Evolutionary conservation across 108 stramenopile genomes (phyloP), one percentile per base, ranked within the genome.

Genomic region (Schizochytrium sp.): DNA sequence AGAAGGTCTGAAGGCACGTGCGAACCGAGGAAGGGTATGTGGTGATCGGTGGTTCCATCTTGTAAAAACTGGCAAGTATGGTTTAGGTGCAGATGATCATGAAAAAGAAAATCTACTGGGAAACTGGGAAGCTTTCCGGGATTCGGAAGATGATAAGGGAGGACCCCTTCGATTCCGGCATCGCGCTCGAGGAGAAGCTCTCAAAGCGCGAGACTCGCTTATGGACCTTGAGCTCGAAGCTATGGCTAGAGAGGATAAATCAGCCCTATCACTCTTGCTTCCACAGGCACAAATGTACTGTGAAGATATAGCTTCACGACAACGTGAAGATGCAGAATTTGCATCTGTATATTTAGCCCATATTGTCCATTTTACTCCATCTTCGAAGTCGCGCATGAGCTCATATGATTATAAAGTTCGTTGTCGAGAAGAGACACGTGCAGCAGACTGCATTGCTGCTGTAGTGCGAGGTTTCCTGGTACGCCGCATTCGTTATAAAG

Each of bases 321-420:
- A 83, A 28, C 47, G 47, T 10, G 76, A 83, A 53, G 50, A 1
- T 7, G 19, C 1, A 8, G 64, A 12, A 15, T 69, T 69, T 69
- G 64, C 44, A 15, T 38, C 40, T 10, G 8, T 44, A 7, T 44
- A 44, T 8, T 44, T 69, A 44, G 42, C 15, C 42, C 64, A 69
- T 15, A 38, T 69, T 15, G 42, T 69, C 12, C 40, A 8, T 7
- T 38, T 69, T 3, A 7, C 44, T 15, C 10, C 64, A 28, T 38
- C 40, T 15, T 5, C 7, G 12, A 38, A 69, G 12, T 12, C 64
- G 76, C 19, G n/a, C 5, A 5, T 5, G 7, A 46, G 45, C 47
- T 56, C 76, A 8, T 83, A 83, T 42, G 76, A 83, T 28, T n/a
- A 55, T 53, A 83, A 83, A 40, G 76, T 50, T 7, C 45, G 76